Percentiles rank a stretch among this genome's conserved stretches.
phyloP scores from a whole-genome alignment of 192 early-diverging fungal species.

The Podila epigama region DNA sequence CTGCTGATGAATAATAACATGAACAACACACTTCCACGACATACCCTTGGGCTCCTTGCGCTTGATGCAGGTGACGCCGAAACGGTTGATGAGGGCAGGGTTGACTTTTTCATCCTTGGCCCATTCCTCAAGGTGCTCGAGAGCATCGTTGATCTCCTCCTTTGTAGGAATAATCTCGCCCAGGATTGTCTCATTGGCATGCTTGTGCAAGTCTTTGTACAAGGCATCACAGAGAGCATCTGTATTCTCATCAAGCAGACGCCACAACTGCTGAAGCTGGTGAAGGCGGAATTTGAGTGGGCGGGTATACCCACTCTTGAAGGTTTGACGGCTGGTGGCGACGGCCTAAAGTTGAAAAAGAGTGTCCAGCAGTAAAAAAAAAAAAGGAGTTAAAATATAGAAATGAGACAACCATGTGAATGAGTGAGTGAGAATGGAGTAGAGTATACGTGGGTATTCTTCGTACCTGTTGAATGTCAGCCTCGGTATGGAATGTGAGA shows the following conservation, averaged over 20 bases:
- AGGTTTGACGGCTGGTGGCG: slow-evolving; percentile 36
- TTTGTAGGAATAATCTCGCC: slow-evolving; percentile 42
- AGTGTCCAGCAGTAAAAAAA: background rate
- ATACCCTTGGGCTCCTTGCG: slow-evolving; percentile 84
- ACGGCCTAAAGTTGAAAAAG: slow-evolving; percentile 12
- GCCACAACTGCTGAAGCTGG: slow-evolving; percentile 46
- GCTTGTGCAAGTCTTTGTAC: slow-evolving; percentile 48
- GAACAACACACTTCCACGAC: slow-evolving; percentile 41
- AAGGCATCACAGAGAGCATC: slow-evolving; percentile 31
- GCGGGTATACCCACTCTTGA: slow-evolving; percentile 33
- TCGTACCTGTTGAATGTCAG: slow-evolving; percentile 13
- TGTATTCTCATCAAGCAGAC: slow-evolving; percentile 40
- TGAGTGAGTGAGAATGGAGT: background rate
- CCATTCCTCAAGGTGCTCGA: slow-evolving; percentile 72
- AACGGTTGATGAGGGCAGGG: slow-evolving; percentile 55
- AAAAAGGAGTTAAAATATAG: background rate
- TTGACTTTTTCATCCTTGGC: slow-evolving; percentile 56
- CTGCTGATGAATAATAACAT: no score
- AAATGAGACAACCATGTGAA: background rate
- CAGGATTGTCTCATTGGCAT: slow-evolving; percentile 31
- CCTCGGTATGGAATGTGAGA: slow-evolving; percentile 14
- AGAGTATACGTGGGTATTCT: background rate
- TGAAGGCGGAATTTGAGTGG: slow-evolving; percentile 53
- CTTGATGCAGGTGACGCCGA: slow-evolving; percentile 55
- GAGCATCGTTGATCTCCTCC: slow-evolving; percentile 50